Conservation (phyloP, 2,329 filamentous ascomycete genomes). For the Plenodomus lindquistii region DNA sequence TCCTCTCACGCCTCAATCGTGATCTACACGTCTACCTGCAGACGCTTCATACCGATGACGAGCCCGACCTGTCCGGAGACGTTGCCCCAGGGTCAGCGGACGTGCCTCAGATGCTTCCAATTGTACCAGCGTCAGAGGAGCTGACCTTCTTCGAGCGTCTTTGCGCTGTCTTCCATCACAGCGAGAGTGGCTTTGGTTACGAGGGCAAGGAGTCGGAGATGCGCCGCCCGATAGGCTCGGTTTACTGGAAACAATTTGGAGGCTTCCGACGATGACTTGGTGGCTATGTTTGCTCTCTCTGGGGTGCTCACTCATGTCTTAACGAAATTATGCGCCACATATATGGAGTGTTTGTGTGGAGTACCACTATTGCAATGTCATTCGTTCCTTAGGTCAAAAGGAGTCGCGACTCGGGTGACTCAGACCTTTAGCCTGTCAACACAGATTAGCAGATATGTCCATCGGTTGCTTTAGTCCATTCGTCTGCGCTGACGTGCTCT, state of each 20-base stretch:
- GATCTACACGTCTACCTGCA: conserved; percentile 28
- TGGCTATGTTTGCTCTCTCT: neutral
- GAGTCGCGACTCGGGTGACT: neutral
- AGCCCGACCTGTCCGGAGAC: conserved; percentile 39
- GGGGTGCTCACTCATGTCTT: neutral
- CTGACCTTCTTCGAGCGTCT: conserved; percentile 23
- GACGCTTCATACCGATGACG: conserved; percentile 18
- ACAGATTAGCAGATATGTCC: neutral
- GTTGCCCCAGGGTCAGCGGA: conserved; percentile 41
- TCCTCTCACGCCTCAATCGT: conserved; percentile 24
- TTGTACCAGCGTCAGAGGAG: conserved; percentile 17
- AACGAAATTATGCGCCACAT: neutral
- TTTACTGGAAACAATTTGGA: conserved; percentile 33
- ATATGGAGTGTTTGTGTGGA: neutral
- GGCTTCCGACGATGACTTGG: conserved; percentile 11
- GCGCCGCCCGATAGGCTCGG: conserved; percentile 36
- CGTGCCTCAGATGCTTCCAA: conserved; percentile 38
- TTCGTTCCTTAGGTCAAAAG: neutral
- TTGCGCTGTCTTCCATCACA: conserved; percentile 25
- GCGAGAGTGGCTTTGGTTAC: conserved; percentile 32
- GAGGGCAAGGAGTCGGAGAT: conserved; percentile 41
- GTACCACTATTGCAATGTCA: neutral
- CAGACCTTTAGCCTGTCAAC: neutral
- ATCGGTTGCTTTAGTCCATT: neutral
- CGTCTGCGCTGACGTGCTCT: too few relatives aligned